phyloP scores from a whole-genome alignment of 176 grass and related monocot species.

The Dendrocalamus sinicus region DNA sequence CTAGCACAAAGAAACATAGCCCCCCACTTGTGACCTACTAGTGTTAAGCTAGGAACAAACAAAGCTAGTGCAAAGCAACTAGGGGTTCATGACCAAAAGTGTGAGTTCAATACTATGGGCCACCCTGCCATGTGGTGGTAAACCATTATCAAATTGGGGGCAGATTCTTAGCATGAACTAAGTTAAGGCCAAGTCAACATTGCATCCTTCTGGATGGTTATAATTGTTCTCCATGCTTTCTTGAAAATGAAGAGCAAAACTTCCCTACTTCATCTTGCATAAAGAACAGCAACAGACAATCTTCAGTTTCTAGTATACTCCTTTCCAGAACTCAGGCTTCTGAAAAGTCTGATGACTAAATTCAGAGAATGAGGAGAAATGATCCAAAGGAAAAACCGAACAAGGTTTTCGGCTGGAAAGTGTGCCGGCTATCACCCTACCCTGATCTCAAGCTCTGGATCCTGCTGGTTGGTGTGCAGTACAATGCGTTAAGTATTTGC shows the following conservation, averaged over 20 bases:
- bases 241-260: slow-evolving; percentile 27
- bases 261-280: slow-evolving; percentile 9
- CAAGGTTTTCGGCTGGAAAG: background rate
- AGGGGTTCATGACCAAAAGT: slow-evolving; percentile 27
- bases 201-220: background rate
- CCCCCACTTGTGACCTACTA: background rate
- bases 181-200: slow-evolving; percentile 25
- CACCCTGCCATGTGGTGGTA: slow-evolving; percentile 26
- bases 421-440: background rate
- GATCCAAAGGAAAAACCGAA: background rate
- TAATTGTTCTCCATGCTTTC: background rate
- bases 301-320: background rate
- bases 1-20: slow-evolving; percentile 17
- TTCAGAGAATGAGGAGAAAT: slow-evolving; percentile 6
- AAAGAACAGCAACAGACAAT: slow-evolving; percentile 2
- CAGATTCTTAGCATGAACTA: slow-evolving; percentile 6
- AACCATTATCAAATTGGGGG: background rate
- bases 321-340: slow-evolving; percentile 6
- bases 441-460: background rate
- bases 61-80: slow-evolving; percentile 19
- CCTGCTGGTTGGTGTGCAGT: too few relatives aligned
- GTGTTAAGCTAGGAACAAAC: slow-evolving; percentile 6
- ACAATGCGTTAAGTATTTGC: background rate
- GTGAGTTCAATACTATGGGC: slow-evolving; percentile 22
- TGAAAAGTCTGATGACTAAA: slow-evolving; percentile 24